phyloP scores from a whole-genome alignment of 108 stramenopile species.

The Cyclotella cryptica region DNA sequence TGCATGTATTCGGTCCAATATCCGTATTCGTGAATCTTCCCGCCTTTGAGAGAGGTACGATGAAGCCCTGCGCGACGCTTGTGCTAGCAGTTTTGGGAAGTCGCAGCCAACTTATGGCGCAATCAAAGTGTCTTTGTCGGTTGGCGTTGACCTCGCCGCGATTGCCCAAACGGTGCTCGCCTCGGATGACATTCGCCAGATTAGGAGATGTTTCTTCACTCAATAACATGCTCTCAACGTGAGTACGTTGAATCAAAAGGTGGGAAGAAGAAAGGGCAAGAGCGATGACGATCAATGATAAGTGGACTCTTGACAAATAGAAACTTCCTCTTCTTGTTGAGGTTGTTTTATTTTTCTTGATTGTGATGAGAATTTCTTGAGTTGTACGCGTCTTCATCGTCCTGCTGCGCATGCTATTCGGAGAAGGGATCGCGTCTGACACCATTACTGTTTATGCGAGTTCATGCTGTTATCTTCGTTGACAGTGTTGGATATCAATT shows the following conservation, averaged over 20 bases:
- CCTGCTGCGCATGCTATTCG: too few species aligned
- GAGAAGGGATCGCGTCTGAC: too few species aligned
- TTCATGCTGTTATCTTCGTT: too few species aligned
- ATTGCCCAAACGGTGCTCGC: neutral
- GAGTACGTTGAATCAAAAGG: neutral
- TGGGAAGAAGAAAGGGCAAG: neutral
- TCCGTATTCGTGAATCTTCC: slow-evolving; percentile 24
- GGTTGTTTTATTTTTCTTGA: too few species aligned
- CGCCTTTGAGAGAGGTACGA: slow-evolving; percentile 9
- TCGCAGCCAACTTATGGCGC: slow-evolving; percentile 39
- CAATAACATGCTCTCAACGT: neutral
- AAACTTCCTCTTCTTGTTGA: too few species aligned
- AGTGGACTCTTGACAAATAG: neutral
- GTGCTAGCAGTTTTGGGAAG: slow-evolving; percentile 50
- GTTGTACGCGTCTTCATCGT: too few species aligned
- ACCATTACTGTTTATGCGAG: too few species aligned
- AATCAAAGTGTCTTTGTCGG: slow-evolving; percentile 6
- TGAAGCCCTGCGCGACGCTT: slow-evolving; percentile 25
- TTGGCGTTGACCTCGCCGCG: neutral
- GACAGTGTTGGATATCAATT: too few species aligned
- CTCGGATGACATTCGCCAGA: neutral
- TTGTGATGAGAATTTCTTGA: too few species aligned
- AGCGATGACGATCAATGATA: neutral
- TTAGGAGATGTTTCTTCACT: neutral
- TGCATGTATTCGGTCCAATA: slow-evolving; percentile 38